Conservation (phyloP, 345 rosid species). For the Aurinia saxatilis region DNA sequence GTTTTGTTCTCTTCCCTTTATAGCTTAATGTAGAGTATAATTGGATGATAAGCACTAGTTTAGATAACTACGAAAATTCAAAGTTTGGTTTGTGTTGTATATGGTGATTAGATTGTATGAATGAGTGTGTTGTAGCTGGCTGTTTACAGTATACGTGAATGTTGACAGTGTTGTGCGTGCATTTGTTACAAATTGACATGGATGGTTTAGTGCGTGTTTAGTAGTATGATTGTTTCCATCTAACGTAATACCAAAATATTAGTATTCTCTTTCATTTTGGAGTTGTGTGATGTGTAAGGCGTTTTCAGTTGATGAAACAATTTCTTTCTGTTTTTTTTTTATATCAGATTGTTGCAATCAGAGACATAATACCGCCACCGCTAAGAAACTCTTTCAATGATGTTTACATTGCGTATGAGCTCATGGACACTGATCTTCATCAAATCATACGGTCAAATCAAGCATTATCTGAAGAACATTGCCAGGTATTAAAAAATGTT, state of each 20-base stretch:
- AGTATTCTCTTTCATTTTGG: neutral
- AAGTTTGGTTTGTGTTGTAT: too few relatives aligned
- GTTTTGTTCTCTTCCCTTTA: too few relatives aligned
- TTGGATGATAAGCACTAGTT: too few relatives aligned
- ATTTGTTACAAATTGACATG: neutral
- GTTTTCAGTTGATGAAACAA: neutral
- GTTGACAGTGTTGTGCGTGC: neutral
- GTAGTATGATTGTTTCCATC: conserved; percentile 6
- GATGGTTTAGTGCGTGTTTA: neutral
- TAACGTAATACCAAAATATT: neutral
- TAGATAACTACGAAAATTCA: too few relatives aligned
- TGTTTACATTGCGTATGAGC: conserved; percentile 94
- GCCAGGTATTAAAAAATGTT: conserved; percentile 60
- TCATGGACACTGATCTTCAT: conserved; percentile 93
- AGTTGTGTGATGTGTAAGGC: neutral
- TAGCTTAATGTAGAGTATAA: too few relatives aligned
- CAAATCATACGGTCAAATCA: conserved; percentile 89
- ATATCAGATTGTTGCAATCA: conserved; percentile 90
- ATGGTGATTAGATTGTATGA: neutral
- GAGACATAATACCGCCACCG: conserved; percentile 95
- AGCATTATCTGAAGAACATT: conserved; percentile 83
- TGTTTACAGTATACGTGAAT: neutral
- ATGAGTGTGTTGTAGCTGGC: conserved; percentile 12
- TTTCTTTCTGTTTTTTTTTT: neutral
- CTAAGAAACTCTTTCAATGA: conserved; percentile 75